phyloP scores from a whole-genome alignment of 805 yeast species.

The Pichia cephalocereana region DNA sequence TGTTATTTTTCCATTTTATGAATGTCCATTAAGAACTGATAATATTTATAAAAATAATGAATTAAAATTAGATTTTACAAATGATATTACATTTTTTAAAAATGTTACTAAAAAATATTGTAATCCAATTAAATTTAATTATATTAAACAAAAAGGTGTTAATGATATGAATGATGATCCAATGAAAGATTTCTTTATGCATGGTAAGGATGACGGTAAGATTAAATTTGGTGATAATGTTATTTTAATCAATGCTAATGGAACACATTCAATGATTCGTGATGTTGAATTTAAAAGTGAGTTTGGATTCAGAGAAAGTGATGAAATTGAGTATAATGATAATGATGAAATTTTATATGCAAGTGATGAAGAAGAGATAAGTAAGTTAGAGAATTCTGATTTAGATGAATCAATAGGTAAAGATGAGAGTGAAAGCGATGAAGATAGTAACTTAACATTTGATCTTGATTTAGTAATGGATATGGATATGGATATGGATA shows the following conservation, averaged over 20 bases:
- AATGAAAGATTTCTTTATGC: slow-evolving; percentile 2
- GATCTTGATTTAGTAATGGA: neutral
- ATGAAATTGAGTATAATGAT: neutral
- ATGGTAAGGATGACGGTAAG: slow-evolving; percentile 1
- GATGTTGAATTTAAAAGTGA: neutral
- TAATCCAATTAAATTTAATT: slow-evolving; percentile 7
- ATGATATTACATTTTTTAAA: slow-evolving; percentile 3
- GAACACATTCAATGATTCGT: neutral
- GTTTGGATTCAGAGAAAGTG: no score
- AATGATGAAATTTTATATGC: slow-evolving; percentile 2
- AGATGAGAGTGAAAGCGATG: neutral
- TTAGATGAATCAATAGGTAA: neutral
- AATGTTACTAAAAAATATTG: slow-evolving; percentile 12
- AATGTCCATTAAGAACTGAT: neutral
- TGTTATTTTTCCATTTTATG: slow-evolving; percentile 11
- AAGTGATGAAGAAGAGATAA: slow-evolving; percentile 9
- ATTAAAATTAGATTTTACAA: slow-evolving; percentile 10
- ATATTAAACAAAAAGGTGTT: neutral
- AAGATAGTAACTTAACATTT: neutral
- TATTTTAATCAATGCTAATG: slow-evolving; percentile 5
- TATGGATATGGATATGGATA: neutral
- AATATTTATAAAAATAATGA: slow-evolving; percentile 1
- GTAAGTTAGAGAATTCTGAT: slow-evolving; percentile 16
- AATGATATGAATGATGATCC: slow-evolving; percentile 3
- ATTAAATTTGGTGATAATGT: slow-evolving; percentile 11